Evolutionary conservation across 176 grass and related monocot genomes (phyloP).

Genomic region (barley (Hordeum vulgare)): MorexV3_pseudomolecules_assembly NC_058521.1:41206456-41206955

Average conservation of each 20-base stretch:
- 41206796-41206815: not conserved
- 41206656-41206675: constrained; percentile 11
- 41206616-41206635: not conserved
- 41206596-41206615: constrained; percentile 29
- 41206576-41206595: constrained; percentile 95
- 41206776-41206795: not conserved
- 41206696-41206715: not conserved
- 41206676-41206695: constrained; percentile 14
- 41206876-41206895: not conserved
- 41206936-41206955: not conserved
- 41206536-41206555: constrained; percentile 85
- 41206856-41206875: not conserved
- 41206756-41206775: constrained; percentile 3
- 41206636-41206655: not conserved
- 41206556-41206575: constrained; percentile 89
- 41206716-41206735: constrained; percentile 46
- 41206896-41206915: not conserved
- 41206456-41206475: constrained; percentile 39
- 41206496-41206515: constrained; percentile 66
- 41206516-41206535: constrained; percentile 93
- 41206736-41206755: constrained; percentile 29
- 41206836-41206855: not conserved
- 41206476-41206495: constrained; percentile 16
- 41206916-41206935: not conserved
- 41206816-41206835: constrained; percentile 18